Percentiles rank a stretch among this genome's conserved stretches.
These are phyloP conservation scores for Trifolium fragiferum DNA, from an alignment of 306 rosid species.

Conservation along the genomic window DNA sequence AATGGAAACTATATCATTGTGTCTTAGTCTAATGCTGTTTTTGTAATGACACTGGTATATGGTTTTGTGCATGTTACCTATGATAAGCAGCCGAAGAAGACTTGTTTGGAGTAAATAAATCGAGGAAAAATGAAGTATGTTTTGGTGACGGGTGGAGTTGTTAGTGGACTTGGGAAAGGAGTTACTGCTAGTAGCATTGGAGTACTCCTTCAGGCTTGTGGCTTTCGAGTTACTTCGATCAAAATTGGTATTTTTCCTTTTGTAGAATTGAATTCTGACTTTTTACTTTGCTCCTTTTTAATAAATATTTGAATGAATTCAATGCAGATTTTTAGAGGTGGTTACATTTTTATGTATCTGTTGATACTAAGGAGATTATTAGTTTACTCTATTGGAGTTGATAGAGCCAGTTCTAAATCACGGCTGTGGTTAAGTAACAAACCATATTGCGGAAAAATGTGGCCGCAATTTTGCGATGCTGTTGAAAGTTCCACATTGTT, in stretches of 20 bases:
- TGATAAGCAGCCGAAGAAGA: constrained; percentile 18
- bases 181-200: constrained; percentile 90
- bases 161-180: constrained; percentile 91
- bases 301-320: neutral
- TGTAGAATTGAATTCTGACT: constrained; percentile 12
- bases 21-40: constrained; percentile 12
- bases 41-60: constrained; percentile 22
- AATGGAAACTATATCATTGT: neutral
- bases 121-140: constrained; percentile 70
- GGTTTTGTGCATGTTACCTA: constrained; percentile 20
- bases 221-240: constrained; percentile 82
- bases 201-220: constrained; percentile 76
- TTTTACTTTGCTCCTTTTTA: neutral
- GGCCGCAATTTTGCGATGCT: too few relatives aligned
- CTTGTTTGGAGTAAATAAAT: neutral
- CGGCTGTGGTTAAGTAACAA: too few relatives aligned
- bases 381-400: neutral
- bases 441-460: too few relatives aligned
- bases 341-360: neutral
- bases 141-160: constrained; percentile 92
- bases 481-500: neutral
- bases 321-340: neutral
- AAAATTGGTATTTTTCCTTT: constrained; percentile 66
- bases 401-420: neutral
- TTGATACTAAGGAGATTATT: neutral